Percentiles rank a stretch among this genome's conserved stretches.
These are phyloP conservation scores for Eucalyptus sideroxylon DNA, from an alignment of 345 rosid species.

Conservation along the genomic window DNA sequence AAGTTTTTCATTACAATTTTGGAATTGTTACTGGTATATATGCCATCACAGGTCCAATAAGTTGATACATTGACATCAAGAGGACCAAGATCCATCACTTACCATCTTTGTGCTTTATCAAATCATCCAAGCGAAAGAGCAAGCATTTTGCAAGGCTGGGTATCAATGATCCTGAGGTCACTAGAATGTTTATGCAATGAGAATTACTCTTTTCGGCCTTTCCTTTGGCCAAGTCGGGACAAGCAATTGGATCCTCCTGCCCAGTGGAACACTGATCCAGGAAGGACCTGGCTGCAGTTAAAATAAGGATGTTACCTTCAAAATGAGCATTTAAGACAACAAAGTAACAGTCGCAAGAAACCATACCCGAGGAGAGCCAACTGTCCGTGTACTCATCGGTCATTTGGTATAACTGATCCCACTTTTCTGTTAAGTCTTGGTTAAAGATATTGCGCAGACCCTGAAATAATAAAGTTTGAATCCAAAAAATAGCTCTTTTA, in stretches of 20 bases:
- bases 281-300: constrained; percentile 48
- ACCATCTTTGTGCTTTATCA: constrained; percentile 59
- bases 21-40: background rate
- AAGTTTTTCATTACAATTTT: background rate
- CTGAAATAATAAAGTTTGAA: constrained; percentile 26
- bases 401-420: constrained; percentile 54
- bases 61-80: background rate
- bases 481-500: background rate
- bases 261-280: constrained; percentile 58
- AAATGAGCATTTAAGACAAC: background rate
- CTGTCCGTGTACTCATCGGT: constrained; percentile 74
- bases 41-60: background rate
- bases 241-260: constrained; percentile 17
- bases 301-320: constrained; percentile 1
- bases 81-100: constrained; percentile 3
- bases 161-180: constrained; percentile 83
- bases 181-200: constrained; percentile 50
- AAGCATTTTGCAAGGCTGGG: constrained; percentile 89
- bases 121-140: constrained; percentile 54
- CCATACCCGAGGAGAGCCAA: constrained; percentile 80
- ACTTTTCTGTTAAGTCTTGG: constrained; percentile 20
- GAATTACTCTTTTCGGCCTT: constrained; percentile 1
- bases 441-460: constrained; percentile 45
- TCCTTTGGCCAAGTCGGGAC: background rate
- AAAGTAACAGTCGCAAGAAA: background rate